Evolutionary conservation across 2,329 filamentous ascomycete species (phyloP).

Genomic region (Fusarium armeniacum): DNA sequence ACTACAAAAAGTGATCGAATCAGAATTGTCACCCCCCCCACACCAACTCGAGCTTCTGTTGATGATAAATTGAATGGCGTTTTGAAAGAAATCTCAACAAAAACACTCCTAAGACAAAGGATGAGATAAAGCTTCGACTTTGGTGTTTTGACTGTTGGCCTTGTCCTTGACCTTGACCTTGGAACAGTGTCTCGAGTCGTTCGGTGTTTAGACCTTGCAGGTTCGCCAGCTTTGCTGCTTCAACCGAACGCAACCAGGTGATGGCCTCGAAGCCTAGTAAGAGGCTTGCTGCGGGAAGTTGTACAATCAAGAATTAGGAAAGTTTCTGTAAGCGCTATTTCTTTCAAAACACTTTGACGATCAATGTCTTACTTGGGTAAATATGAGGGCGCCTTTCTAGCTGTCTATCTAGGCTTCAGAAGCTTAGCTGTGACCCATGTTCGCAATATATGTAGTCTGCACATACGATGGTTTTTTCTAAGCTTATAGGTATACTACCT

Average conservation of each 20-base stretch:
- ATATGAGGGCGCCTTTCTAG: not conserved
- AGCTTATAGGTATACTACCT: too few relatives aligned
- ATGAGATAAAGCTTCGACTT: conserved; percentile 16
- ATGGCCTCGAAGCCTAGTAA: not conserved
- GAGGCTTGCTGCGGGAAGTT: too few relatives aligned
- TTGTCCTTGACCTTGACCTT: conserved; percentile 7
- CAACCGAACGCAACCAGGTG: not conserved
- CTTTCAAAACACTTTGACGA: not conserved
- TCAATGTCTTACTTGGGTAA: not conserved
- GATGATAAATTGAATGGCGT: not conserved
- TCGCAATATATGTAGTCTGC: not conserved
- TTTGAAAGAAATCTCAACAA: not conserved
- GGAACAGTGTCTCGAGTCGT: conserved; percentile 31
- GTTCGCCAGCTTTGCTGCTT: not conserved
- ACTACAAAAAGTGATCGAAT: conserved; percentile 9
- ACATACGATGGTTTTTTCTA: too few relatives aligned
- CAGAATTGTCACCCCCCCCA: not conserved
- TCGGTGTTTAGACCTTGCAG: conserved; percentile 1
- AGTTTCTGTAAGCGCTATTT: not conserved
- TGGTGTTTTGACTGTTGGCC: conserved; percentile 3
- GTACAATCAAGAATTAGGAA: not conserved
- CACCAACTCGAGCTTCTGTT: not conserved
- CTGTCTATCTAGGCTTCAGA: not conserved
- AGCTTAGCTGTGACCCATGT: not conserved
- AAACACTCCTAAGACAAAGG: conserved; percentile 21